Evolutionary conservation across 140 eudicot species (phyloP), one percentile per base, ranked within the genome.

Genomic region (Senecio squalidus): DNA sequence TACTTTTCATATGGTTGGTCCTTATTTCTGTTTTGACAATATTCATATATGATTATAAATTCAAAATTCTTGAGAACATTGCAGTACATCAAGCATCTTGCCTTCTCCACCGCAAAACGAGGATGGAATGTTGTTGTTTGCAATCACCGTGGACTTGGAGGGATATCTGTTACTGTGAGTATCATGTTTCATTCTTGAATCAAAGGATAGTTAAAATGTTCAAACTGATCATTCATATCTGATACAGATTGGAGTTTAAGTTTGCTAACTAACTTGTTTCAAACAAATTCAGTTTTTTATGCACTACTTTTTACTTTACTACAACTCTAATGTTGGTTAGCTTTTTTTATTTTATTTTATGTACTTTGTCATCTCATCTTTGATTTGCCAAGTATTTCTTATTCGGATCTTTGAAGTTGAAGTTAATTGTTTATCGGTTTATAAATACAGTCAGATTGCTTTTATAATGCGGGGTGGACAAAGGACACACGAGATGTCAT

Each of bases 391-490:
- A 13, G 18, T 47, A 30, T 63, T 62, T 4, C 20, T 1, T 27
- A 13, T 53, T 53, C 23, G 3, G 31, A 57, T 44, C 28, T 43
- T 47, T 45, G 22, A 30, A 17, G 14, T 69, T 65, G 45, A 60
- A 61, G 51, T 60, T 55, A 44, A 26, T 52, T 47, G 38, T 25
- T 31, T 68, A 16, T 38, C 20, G 7, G 55, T 45, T 48, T 53
- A 17, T 67, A 30, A 65, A 39, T 81, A 64, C 84, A 92, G 98
- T 74, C 96, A 60, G 98, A 92, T 84, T 92, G 98, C 80, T 92
- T 92, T 68, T 92, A 92, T 52, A 92, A 92, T 74, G 98, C 98
- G 51, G 98, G 96, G 22, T 92, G 98, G 96, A 92, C 98, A 22
- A 81, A 78, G 47, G 98, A 92, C 77, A 65, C 80, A 51, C 83